Evolutionary conservation across 192 early-diverging fungal genomes (phyloP).

Genomic region (Phlyctochytrium arcticum): DNA sequence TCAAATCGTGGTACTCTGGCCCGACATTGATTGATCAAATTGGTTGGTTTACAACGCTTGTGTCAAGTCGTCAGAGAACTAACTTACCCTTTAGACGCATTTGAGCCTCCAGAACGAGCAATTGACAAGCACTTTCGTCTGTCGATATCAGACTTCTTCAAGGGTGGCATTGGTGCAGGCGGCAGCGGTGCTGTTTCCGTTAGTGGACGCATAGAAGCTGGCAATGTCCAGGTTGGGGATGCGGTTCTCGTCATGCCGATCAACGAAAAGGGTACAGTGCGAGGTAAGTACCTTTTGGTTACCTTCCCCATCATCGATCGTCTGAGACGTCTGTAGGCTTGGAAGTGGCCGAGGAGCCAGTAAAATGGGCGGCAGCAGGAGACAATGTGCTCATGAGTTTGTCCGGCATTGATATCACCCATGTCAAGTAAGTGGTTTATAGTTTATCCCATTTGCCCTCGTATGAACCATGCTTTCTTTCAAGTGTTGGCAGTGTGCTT

Average conservation of each 20-base stretch:
- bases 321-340: no score
- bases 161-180: slow-evolving; percentile 66
- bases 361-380: slow-evolving; percentile 91
- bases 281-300: slow-evolving; percentile 63
- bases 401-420: slow-evolving; percentile 64
- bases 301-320: no score
- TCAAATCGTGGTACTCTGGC: slow-evolving; percentile 74
- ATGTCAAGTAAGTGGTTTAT: slow-evolving; percentile 49
- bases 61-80: not conserved
- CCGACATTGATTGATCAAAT: slow-evolving; percentile 70
- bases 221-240: slow-evolving; percentile 86
- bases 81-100: slow-evolving; percentile 53
- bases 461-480: slow-evolving; percentile 28
- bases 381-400: slow-evolving; percentile 81
- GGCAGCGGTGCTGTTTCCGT: slow-evolving; percentile 63
- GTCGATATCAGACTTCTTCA: slow-evolving; percentile 85
- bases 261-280: slow-evolving; percentile 68
- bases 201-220: slow-evolving; percentile 82
- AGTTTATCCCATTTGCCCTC: not conserved
- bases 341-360: slow-evolving; percentile 63
- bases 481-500: slow-evolving; percentile 75
- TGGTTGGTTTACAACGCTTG: slow-evolving; percentile 34
- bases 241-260: slow-evolving; percentile 77
- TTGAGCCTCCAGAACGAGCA: slow-evolving; percentile 69
- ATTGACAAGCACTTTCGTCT: slow-evolving; percentile 83